phyloP scores from a whole-genome alignment of 331 rosid genomes.

The Spiraea crenata region DNA sequence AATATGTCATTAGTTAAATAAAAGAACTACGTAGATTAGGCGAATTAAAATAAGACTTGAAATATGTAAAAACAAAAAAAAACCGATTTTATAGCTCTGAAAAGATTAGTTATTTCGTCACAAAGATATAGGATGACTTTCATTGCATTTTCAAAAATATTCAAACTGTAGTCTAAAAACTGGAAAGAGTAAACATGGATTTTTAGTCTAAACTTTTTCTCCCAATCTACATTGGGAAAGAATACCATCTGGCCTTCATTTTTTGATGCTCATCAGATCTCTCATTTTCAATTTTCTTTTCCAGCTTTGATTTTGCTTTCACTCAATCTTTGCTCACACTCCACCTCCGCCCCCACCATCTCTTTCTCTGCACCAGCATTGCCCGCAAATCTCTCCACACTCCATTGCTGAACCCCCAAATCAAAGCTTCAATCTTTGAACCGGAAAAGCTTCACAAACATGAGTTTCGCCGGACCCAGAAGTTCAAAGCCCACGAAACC shows the following conservation, averaged over 20 bases:
- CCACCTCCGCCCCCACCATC: conserved; percentile 5
- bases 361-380: conserved; percentile 7
- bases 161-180: too few species aligned
- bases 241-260: neutral
- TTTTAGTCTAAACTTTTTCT: neutral
- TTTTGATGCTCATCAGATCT: conserved; percentile 6
- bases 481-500: conserved; percentile 52
- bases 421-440: conserved; percentile 1
- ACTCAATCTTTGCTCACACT: conserved; percentile 18
- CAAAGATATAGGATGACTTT: too few species aligned
- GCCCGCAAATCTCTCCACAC: neutral
- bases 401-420: neutral
- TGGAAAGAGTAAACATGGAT: neutral
- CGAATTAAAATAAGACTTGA: too few species aligned
- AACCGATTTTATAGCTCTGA: too few species aligned
- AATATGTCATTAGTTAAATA: too few species aligned
- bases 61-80: too few species aligned
- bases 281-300: neutral
- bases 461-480: conserved; percentile 49
- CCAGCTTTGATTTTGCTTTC: conserved; percentile 11
- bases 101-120: too few species aligned
- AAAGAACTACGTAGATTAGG: too few species aligned
- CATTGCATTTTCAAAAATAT: too few species aligned
- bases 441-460: conserved; percentile 11
- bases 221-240: neutral